A percentile compares a stretch with the other conserved stretches of the same genome.
Conservation (phyloP, 441 rosid species). For the Arabidopsis lyrata region DNA sequence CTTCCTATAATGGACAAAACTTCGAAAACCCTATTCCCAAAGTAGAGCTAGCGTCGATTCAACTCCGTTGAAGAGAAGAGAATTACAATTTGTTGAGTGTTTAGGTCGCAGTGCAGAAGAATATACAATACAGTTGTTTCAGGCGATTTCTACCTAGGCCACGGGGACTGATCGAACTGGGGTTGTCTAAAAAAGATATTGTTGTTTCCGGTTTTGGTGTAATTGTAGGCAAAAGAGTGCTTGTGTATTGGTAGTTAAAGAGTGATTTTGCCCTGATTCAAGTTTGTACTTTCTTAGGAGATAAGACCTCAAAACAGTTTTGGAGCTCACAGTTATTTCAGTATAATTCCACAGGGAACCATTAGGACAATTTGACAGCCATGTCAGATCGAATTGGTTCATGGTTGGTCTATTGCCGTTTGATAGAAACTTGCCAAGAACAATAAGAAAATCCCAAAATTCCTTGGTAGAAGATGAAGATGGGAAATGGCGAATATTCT, state of each 20-base stretch:
- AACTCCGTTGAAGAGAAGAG: conserved; percentile 14
- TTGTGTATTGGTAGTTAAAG: conserved; percentile 31
- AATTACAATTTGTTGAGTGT: conserved; percentile 14
- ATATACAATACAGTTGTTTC: conserved; percentile 10
- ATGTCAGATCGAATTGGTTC: neutral
- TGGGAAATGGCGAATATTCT: neutral
- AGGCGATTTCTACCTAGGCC: conserved; percentile 18
- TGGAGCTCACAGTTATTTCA: conserved; percentile 16
- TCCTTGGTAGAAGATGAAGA: neutral
- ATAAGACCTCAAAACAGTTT: conserved; percentile 29
- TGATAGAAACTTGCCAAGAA: neutral
- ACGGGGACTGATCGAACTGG: neutral
- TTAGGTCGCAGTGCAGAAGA: conserved; percentile 28
- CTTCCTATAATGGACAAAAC: conserved; percentile 54
- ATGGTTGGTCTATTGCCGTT: neutral
- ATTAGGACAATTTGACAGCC: conserved; percentile 1
- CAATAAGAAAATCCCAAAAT: neutral
- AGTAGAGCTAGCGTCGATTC: conserved; percentile 1
- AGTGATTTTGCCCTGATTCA: conserved; percentile 24
- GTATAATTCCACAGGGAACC: neutral
- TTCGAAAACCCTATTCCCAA: conserved; percentile 5
- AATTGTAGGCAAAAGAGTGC: conserved; percentile 9
- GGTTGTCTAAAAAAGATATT: conserved; percentile 15
- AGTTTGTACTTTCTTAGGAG: conserved; percentile 28
- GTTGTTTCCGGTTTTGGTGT: conserved; percentile 30